Conservation (phyloP, 257 asterid species). For the Verbascum thapsus region DNA sequence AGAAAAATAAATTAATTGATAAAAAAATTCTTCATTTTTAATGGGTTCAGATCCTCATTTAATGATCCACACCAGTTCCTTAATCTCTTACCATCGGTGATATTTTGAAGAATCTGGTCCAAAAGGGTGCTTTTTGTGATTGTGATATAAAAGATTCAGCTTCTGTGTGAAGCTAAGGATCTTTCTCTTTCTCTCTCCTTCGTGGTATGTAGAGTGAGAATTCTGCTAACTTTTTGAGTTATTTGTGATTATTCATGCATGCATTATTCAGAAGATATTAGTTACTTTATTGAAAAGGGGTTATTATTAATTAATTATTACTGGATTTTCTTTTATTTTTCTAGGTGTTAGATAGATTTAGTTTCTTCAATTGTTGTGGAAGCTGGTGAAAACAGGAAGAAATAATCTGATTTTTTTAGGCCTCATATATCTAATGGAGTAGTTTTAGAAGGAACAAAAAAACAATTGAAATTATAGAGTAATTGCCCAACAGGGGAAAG, state of each 20-base stretch:
- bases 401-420: background rate
- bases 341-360: slow-evolving; percentile 6
- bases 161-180: slow-evolving; percentile 19
- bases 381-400: background rate
- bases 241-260: background rate
- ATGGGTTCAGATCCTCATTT: background rate
- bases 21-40: background rate
- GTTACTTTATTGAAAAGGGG: slow-evolving; percentile 6
- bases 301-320: no score
- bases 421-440: background rate
- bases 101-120: background rate
- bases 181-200: background rate
- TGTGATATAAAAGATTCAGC: slow-evolving; percentile 19
- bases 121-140: slow-evolving; percentile 13
- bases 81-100: background rate
- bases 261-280: slow-evolving; percentile 7
- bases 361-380: background rate
- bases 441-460: background rate
- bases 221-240: background rate
- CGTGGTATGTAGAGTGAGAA: background rate
- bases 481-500: background rate
- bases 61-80: no score
- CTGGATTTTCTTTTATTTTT: background rate
- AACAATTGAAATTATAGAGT: background rate
- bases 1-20: no score